Evolutionary conservation across 2,329 filamentous ascomycete genomes (phyloP).

Genomic region (Knufia fluminis): DNA sequence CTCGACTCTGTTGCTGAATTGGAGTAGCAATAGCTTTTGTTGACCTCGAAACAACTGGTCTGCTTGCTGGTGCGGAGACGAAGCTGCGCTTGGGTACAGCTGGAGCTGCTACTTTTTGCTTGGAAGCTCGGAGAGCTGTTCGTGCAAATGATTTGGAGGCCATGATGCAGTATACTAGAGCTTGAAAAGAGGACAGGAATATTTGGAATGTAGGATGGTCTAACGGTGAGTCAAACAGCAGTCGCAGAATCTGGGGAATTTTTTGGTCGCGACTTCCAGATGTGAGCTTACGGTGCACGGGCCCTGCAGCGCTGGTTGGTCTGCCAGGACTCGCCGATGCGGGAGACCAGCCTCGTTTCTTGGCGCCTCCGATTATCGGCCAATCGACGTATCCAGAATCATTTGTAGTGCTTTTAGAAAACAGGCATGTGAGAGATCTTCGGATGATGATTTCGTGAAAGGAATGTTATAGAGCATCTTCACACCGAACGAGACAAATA

Average conservation of each 20-base stretch:
- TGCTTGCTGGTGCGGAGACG: constrained; percentile 47
- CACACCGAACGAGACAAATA: too few relatives aligned
- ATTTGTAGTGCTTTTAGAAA: too few relatives aligned
- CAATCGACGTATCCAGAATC: background rate
- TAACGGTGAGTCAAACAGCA: constrained; percentile 8
- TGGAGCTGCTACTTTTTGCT: constrained; percentile 44
- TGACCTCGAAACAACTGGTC: constrained; percentile 39
- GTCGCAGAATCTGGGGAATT: constrained; percentile 6
- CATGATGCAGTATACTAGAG: constrained; percentile 29
- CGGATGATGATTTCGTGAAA: too few relatives aligned
- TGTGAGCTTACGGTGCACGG: background rate
- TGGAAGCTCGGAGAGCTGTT: constrained; percentile 49
- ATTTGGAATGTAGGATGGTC: background rate
- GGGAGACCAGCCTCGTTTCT: constrained; percentile 7
- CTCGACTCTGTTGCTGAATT: constrained; percentile 62
- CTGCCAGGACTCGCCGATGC: background rate
- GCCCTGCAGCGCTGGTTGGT: background rate
- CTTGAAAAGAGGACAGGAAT: background rate
- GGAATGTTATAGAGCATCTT: too few relatives aligned
- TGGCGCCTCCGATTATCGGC: background rate
- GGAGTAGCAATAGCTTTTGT: constrained; percentile 38
- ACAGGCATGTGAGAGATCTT: too few relatives aligned
- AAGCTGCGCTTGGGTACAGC: constrained; percentile 49
- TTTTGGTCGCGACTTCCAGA: background rate
- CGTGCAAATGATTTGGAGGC: constrained; percentile 43